Conservation (phyloP, 768 basidiomycete genomes). For the Serendipita sp. region DNA sequence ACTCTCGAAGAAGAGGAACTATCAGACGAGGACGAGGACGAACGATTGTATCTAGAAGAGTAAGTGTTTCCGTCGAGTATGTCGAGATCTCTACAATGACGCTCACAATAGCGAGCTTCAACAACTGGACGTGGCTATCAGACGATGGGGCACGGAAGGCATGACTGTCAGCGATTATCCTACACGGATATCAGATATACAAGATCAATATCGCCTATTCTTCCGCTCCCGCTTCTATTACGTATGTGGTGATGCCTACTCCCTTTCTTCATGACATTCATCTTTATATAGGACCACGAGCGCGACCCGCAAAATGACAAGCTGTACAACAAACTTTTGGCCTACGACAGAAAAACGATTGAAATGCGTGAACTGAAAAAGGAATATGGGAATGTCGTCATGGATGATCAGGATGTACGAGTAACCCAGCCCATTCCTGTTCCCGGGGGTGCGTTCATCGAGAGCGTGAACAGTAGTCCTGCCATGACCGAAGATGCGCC, state of each 20-base stretch:
- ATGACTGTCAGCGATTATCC: background rate
- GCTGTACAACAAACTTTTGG: background rate
- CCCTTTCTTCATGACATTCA: background rate
- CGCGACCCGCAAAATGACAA: background rate
- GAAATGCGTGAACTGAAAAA: background rate
- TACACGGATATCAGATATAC: background rate
- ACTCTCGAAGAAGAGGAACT: background rate
- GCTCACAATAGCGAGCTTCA: background rate
- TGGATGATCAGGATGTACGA: background rate
- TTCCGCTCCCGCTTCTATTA: background rate
- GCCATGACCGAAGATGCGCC: background rate
- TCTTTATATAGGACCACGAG: background rate
- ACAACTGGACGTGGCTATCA: background rate
- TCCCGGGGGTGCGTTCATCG: background rate
- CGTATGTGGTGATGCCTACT: background rate
- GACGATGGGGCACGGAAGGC: background rate
- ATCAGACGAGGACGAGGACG: conserved; percentile 1
- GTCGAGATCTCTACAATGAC: background rate
- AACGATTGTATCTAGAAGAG: background rate
- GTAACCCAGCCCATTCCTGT: background rate
- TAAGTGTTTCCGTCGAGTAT: background rate
- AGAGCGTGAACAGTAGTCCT: background rate
- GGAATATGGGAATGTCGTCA: background rate
- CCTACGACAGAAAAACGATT: background rate
- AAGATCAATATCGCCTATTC: background rate